Base-by-base conservation (phyloP, 2,329 filamentous ascomycete species). In the Ceratocystis harringtonii region DNA sequence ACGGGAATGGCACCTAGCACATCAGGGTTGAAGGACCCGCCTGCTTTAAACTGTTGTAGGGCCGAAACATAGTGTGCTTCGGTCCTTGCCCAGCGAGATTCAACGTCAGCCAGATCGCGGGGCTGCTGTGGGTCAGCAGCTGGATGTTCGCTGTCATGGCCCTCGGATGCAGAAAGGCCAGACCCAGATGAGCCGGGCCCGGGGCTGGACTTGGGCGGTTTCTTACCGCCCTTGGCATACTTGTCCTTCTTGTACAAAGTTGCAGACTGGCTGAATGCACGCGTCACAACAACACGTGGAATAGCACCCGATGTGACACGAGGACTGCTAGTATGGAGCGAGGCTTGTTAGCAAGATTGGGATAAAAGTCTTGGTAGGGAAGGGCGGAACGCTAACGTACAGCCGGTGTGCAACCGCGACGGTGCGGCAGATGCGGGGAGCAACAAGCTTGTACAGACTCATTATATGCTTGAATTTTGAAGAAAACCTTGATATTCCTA, bases 1-100 rank as follows among this genome's bases (percentile, higher is more conserved):
- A 82, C 76, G 30, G 72, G 71, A 45, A 82, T 73, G 22, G 75
- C 73, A 69, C 80, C 80, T 62, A 84, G 74, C 65, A 71, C 71
- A 69, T 78, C 77, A 5, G 78, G 77, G 75, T 79, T 80, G 77
- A 82, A 82, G 67, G 79, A 78, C 32, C 79, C 79, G 69, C 79
- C 80, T 43, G 73, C 69, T 32, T 76, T 75, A 52, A 81, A 72
- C 69, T 77, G 76, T 67, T 77, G 74, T 66, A 79, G 73, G 55
- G 70, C 66, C 48, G 73, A 72, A 36, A 70, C 71, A 74, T 76
- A 79, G 72, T 78, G 76, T 63, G 73, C 71, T 65, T 78, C 77
- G 50, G 76, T 72, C 67, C 74, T 73, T 22, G 70, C 68, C 67
- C 78, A 76, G 28, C 77, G 77, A n/a, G 76, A 75, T n/a, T 71